phyloP scores from a whole-genome alignment of 1,284 basidiomycete species.

The Peniophora sp. region DNA sequence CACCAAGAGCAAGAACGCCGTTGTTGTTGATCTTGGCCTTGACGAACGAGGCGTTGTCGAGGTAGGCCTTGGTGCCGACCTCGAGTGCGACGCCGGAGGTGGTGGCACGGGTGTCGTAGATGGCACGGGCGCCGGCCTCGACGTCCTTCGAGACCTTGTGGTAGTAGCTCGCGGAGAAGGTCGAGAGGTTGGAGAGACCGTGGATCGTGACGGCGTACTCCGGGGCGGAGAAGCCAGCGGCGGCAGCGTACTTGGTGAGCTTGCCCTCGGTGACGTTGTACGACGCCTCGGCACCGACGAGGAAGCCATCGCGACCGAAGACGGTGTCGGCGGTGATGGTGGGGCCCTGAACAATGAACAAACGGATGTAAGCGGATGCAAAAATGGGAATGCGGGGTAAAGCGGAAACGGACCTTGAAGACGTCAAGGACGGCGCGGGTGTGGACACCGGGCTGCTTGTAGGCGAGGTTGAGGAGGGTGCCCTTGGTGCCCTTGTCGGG shows the following conservation, averaged over 20 bases:
- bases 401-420: conserved; percentile 71
- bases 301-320: conserved; percentile 95
- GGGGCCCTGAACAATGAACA: conserved; percentile 59
- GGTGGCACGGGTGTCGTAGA: conserved; percentile 93
- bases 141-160: conserved; percentile 94
- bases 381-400: conserved; percentile 5
- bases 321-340: conserved; percentile 96
- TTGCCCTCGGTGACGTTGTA: conserved; percentile 96
- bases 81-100: conserved; percentile 87
- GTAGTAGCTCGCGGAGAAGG: conserved; percentile 97
- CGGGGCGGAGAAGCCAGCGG: conserved; percentile 90
- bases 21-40: conserved; percentile 99
- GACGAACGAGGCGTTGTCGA: conserved; percentile 86
- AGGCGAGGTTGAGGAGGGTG: conserved; percentile 77
- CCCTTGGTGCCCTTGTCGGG: conserved; percentile 84
- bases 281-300: conserved; percentile 91
- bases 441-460: conserved; percentile 97
- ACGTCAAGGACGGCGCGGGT: conserved; percentile 87
- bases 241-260: conserved; percentile 88
- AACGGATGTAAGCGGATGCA: conserved; percentile 3
- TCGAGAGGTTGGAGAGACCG: conserved; percentile 90
- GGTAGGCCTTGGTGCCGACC: conserved; percentile 94
- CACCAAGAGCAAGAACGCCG: conserved; percentile 82
- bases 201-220: conserved; percentile 96
- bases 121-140: conserved; percentile 96